Evolutionary conservation across 331 rosid species (phyloP).

Genomic region (Telfairia occidentalis): DNA sequence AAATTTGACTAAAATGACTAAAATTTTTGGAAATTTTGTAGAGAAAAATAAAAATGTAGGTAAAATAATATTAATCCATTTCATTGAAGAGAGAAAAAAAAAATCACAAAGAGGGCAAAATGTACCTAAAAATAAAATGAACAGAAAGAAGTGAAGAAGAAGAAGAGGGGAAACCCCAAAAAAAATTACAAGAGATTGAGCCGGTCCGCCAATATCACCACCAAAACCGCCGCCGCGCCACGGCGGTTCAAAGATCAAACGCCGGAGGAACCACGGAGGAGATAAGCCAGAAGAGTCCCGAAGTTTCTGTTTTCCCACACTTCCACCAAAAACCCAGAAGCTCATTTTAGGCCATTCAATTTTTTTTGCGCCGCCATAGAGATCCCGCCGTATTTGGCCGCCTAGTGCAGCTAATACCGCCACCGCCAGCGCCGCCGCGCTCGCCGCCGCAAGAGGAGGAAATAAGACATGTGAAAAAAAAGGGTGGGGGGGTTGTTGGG

Average conservation of each 20-base stretch:
- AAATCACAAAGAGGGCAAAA: background rate
- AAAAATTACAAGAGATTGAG: slow-evolving; percentile 14
- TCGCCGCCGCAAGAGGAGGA: background rate
- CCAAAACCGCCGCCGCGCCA: background rate
- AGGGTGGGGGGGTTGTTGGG: background rate
- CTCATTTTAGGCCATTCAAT: background rate
- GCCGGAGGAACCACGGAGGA: background rate
- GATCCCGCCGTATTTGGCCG: background rate
- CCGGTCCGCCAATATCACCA: slow-evolving; percentile 15
- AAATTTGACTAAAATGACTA: background rate
- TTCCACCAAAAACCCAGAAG: background rate
- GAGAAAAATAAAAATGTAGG: background rate
- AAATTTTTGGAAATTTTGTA: background rate
- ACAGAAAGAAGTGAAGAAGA: background rate
- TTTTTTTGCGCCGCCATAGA: background rate
- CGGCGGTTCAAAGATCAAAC: slow-evolving; percentile 4
- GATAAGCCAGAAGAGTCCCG: background rate
- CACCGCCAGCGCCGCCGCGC: background rate
- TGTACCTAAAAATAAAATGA: slow-evolving; percentile 8
- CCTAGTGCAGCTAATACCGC: background rate
- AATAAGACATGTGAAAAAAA: background rate
- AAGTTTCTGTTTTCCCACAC: background rate
- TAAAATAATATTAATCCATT: background rate
- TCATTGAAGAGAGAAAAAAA: background rate
- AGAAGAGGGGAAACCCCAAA: background rate